These are phyloP conservation scores for Cladobotryum protrusum DNA, from an alignment of 2,329 filamentous ascomycete species.

Conservation along the genomic window DNA sequence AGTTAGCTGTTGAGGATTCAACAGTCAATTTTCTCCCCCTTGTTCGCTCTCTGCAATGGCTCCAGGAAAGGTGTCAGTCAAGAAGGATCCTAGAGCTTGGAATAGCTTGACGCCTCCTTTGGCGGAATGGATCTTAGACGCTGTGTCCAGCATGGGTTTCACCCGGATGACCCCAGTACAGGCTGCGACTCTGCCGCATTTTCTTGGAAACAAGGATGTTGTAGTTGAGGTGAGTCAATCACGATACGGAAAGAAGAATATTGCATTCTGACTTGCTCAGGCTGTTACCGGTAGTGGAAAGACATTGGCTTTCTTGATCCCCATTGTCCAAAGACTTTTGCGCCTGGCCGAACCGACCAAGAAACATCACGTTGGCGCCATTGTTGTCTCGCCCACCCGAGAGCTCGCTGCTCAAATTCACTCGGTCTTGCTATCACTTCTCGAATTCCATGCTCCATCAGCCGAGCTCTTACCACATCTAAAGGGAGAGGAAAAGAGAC, in stretches of 20 bases:
- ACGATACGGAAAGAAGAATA: not conserved
- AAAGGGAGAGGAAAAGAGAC: conserved; percentile 50
- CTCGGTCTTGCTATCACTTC: conserved; percentile 66
- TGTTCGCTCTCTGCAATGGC: conserved; percentile 20
- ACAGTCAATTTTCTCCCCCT: too few species aligned
- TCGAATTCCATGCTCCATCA: conserved; percentile 78
- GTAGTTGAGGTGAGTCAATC: conserved; percentile 63
- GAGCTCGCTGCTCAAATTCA: conserved; percentile 91
- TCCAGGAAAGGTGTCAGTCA: conserved; percentile 27
- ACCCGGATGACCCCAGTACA: conserved; percentile 89
- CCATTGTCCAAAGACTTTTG: conserved; percentile 74
- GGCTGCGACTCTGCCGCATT: conserved; percentile 81
- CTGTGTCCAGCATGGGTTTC: conserved; percentile 79
- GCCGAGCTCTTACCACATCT: conserved; percentile 55
- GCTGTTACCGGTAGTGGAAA: conserved; percentile 90
- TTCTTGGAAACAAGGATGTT: conserved; percentile 84
- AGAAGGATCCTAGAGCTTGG: conserved; percentile 45
- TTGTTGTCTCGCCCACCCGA: conserved; percentile 84
- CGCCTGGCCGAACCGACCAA: conserved; percentile 76
- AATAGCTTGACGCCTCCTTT: conserved; percentile 32
- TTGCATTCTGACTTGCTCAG: conserved; percentile 26
- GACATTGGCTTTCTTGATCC: conserved; percentile 79
- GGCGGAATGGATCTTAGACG: conserved; percentile 74
- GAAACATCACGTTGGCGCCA: conserved; percentile 82
- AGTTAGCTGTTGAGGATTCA: too few species aligned